Percentiles rank a stretch among this genome's conserved stretches.
These are phyloP conservation scores for Fusarium paranaense DNA, from an alignment of 2,329 filamentous ascomycete genomes.

Conservation along the genomic window DNA sequence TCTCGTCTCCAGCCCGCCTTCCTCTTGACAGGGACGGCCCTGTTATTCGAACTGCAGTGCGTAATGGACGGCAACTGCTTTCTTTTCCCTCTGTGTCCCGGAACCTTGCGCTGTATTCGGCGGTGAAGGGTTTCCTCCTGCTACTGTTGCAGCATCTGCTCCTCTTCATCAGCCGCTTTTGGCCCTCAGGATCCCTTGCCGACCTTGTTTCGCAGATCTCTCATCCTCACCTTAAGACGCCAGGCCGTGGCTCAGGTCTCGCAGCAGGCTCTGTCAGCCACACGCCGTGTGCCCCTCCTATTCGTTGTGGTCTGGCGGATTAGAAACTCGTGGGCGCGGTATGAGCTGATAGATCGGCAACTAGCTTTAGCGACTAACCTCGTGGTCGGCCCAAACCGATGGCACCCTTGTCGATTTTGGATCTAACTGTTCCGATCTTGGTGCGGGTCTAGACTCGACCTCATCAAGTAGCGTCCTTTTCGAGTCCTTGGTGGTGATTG, in stretches of 20 bases:
- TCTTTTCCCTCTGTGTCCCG: neutral
- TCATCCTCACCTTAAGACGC: neutral
- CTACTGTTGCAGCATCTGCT: neutral
- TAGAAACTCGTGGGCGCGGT: slow-evolving; percentile 30
- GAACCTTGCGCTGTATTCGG: neutral
- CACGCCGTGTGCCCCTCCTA: slow-evolving; percentile 12
- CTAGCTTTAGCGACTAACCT: slow-evolving; percentile 41
- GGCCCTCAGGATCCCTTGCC: neutral
- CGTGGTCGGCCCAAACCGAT: slow-evolving; percentile 43
- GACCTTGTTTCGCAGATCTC: slow-evolving; percentile 27
- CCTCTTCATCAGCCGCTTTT: neutral
- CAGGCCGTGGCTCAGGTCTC: slow-evolving; percentile 10
- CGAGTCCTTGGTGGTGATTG: slow-evolving; percentile 9
- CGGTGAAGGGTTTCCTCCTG: neutral
- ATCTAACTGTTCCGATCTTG: slow-evolving; percentile 45
- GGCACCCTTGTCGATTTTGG: slow-evolving; percentile 38
- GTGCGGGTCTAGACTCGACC: slow-evolving; percentile 37
- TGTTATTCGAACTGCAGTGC: neutral
- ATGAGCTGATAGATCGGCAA: slow-evolving; percentile 43
- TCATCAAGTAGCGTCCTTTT: slow-evolving; percentile 9
- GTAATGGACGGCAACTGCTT: neutral
- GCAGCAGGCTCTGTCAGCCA: slow-evolving; percentile 28
- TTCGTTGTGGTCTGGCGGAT: slow-evolving; percentile 25
- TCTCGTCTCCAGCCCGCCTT: slow-evolving; percentile 12
- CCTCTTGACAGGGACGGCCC: slow-evolving; percentile 15